Conservation (phyloP, 2,329 filamentous ascomycete species). For the Calonectria pseudoturangicola region DNA sequence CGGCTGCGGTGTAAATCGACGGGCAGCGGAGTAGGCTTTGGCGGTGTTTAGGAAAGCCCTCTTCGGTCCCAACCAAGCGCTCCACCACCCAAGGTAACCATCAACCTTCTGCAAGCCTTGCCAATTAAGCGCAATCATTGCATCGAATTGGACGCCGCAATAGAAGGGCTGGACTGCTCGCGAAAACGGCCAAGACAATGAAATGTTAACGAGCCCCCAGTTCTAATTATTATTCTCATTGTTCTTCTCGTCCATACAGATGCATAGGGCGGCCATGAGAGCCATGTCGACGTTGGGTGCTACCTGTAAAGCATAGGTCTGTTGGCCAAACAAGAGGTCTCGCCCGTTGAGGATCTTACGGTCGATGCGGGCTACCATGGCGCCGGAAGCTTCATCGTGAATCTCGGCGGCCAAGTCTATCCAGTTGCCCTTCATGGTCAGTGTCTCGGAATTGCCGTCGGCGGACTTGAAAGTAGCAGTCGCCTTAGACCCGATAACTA, state of each 20-base stretch:
- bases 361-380: conserved; percentile 74
- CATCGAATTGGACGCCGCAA: not conserved
- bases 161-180: too few species aligned
- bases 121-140: not conserved
- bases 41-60: not conserved
- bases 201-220: too few species aligned
- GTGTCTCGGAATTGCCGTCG: conserved; percentile 63
- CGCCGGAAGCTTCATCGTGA: conserved; percentile 68
- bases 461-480: conserved; percentile 74
- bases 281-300: conserved; percentile 80
- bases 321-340: conserved; percentile 75
- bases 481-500: conserved; percentile 73
- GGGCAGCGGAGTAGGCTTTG: not conserved
- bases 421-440: conserved; percentile 78
- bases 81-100: not conserved
- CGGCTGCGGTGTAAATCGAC: not conserved
- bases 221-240: conserved; percentile 51
- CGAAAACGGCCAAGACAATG: too few species aligned
- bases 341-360: conserved; percentile 75
- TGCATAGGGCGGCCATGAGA: conserved; percentile 79
- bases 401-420: conserved; percentile 76
- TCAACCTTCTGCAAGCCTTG: not conserved
- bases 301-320: conserved; percentile 79
- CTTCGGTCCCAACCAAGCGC: not conserved
- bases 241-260: conserved; percentile 81